phyloP scores from a whole-genome alignment of 2,329 filamentous ascomycete species.

The Sporothrix protearum region DNA sequence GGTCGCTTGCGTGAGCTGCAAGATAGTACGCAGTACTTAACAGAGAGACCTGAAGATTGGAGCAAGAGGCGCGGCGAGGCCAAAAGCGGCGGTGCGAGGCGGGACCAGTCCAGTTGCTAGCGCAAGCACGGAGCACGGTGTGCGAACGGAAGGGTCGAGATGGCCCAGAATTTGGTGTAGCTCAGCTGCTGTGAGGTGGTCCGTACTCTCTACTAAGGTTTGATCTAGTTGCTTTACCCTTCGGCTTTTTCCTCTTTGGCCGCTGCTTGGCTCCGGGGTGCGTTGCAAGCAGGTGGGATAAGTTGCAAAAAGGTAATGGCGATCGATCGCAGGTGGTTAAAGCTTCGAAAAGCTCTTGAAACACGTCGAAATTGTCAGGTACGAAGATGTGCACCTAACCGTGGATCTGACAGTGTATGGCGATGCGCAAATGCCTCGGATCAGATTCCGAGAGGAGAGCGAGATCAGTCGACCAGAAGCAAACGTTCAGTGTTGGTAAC shows the following conservation, averaged over 20 bases:
- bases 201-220: background rate
- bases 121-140: slow-evolving; percentile 7
- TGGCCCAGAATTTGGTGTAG: background rate
- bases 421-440: background rate
- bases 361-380: background rate
- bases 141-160: background rate
- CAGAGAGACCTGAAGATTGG: background rate
- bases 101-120: slow-evolving; percentile 12
- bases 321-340: background rate
- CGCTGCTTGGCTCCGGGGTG: background rate
- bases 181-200: background rate
- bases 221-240: background rate
- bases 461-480: background rate
- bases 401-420: background rate
- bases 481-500: background rate
- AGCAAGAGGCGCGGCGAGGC: background rate
- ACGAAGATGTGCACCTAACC: background rate
- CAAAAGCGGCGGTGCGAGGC: background rate
- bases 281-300: background rate
- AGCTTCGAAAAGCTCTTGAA: background rate
- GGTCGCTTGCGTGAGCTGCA: background rate
- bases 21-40: background rate
- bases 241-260: background rate
- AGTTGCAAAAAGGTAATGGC: background rate
- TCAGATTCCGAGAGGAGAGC: background rate